Percentiles rank a stretch among this genome's conserved stretches.
phyloP scores from a whole-genome alignment of 1,284 basidiomycete genomes.

The Cronartium ribicola region DNA sequence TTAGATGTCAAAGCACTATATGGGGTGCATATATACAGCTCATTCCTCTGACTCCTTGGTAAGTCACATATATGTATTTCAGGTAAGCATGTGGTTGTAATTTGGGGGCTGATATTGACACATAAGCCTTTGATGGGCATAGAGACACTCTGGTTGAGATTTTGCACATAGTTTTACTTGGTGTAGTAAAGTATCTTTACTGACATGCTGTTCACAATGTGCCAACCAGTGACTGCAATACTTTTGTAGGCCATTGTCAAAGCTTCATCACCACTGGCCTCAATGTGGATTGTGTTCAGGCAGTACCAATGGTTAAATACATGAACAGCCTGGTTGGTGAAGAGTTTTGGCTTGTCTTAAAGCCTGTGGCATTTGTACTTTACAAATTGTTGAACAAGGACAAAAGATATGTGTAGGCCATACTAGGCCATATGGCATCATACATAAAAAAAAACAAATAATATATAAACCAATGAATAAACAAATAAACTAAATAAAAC shows the following conservation, averaged over 20 bases:
- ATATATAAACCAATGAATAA: too few relatives aligned
- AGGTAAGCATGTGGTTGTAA: too few relatives aligned
- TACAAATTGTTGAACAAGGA: background rate
- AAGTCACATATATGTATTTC: too few relatives aligned
- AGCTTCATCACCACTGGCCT: background rate
- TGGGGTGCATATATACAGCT: too few relatives aligned
- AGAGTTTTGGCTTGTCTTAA: conserved; percentile 7
- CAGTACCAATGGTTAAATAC: background rate
- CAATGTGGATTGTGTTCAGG: background rate
- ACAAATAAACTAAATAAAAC: too few relatives aligned
- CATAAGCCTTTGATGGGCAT: conserved; percentile 14
- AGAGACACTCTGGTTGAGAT: background rate
- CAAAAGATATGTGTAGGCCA: background rate
- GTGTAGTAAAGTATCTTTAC: conserved; percentile 13
- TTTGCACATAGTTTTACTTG: background rate
- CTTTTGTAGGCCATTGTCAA: background rate
- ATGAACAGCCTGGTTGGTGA: conserved; percentile 8
- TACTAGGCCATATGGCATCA: background rate
- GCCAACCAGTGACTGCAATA: background rate
- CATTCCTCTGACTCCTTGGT: too few relatives aligned
- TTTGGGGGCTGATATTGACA: too few relatives aligned
- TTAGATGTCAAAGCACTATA: too few relatives aligned
- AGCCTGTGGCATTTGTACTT: conserved; percentile 4
- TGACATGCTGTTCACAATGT: background rate
- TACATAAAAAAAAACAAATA: too few relatives aligned